Evolutionary conservation across 768 basidiomycete species (phyloP).

Genomic region (Pulveroboletus ravenelii): DNA sequence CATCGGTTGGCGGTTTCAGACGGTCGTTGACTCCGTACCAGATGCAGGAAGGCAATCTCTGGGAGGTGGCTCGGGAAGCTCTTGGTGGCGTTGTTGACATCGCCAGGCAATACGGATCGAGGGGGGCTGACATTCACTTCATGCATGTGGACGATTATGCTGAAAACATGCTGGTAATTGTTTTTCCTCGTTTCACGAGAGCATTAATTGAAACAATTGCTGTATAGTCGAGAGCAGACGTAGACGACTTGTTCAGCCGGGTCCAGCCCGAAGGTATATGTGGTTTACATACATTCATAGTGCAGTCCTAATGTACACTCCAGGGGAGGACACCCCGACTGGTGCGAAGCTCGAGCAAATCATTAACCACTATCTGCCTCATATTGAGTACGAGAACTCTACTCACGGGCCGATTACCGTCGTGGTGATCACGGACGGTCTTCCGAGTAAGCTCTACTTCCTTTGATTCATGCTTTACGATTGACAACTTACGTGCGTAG

Average conservation of each 20-base stretch:
- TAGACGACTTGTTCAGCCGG: conserved; percentile 24
- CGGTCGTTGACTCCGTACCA: conserved; percentile 8
- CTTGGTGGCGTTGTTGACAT: conserved; percentile 38
- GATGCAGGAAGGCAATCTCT: conserved; percentile 40
- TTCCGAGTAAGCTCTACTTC: conserved; percentile 32
- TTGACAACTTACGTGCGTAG: conserved; percentile 10
- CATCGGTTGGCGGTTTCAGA: not conserved
- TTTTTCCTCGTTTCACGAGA: not conserved
- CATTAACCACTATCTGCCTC: conserved; percentile 34
- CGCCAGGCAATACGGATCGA: conserved; percentile 33
- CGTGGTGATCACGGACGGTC: conserved; percentile 38
- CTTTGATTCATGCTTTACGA: not conserved
- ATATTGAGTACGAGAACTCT: conserved; percentile 24
- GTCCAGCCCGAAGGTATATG: conserved; percentile 21
- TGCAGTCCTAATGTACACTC: not conserved
- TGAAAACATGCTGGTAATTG: conserved; percentile 21
- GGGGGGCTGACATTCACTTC: conserved; percentile 41
- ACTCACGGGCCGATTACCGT: conserved; percentile 33
- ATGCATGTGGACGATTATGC: conserved; percentile 34
- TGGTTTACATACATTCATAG: not conserved
- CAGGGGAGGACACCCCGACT: conserved; percentile 35
- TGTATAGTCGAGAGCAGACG: conserved; percentile 19
- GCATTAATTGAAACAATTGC: not conserved
- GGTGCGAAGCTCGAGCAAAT: conserved; percentile 36
- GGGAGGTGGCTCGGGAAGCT: conserved; percentile 38